Evolutionary conservation across 352 stramenopile species (phyloP), one percentile per base, ranked within the genome.

Genomic region (Pythium diclinum): DNA sequence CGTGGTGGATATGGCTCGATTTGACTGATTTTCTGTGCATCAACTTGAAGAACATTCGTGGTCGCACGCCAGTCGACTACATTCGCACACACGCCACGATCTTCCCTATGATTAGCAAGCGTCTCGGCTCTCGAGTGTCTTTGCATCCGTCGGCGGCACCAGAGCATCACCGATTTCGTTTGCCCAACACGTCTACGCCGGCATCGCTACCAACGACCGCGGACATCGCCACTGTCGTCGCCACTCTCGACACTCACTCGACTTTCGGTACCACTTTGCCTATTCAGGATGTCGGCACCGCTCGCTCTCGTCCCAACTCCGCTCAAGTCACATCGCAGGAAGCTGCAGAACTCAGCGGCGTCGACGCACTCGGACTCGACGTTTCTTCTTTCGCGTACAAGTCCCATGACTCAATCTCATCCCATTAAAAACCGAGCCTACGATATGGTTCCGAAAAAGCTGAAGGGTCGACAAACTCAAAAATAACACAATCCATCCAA

Each of bases 321-420:
- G 80, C 46, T 46, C 46, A 74, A 64, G 56, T 56, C 8, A 54
- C 51, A 13, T 11, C 46, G 3, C 19, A 33, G 6, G 46, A 32
- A 19, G 21, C 46, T 6, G 9, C 23, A 19, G 38, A 3, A 23
- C 47, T 64, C 21, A 78, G 75, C 17, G 72, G 77, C 13, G 67
- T 91, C 9, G 59, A 83, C 21, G 60, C 68, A 17, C 75, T 91
- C 11, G 81, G 83, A 5, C 61, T 91, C 23, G 77, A 87, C 58
- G 69, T 91, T 52, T 73, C 71, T 8, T 76, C 76, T 10, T 90
- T 88, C 53, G 58, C 64, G 21, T 90, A 89, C 68, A 79, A 65
- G 44, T 58, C 66, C 8, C 55, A 61, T 3, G 60, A 68, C 19
- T 32, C 36, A 2, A 52, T 61, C 19, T 10, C 25, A 11, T 61